A percentile compares a stretch with the other conserved stretches of the same genome.
phyloP scores from a whole-genome alignment of 1,284 basidiomycete species.

The Austroboletus niveus region DNA sequence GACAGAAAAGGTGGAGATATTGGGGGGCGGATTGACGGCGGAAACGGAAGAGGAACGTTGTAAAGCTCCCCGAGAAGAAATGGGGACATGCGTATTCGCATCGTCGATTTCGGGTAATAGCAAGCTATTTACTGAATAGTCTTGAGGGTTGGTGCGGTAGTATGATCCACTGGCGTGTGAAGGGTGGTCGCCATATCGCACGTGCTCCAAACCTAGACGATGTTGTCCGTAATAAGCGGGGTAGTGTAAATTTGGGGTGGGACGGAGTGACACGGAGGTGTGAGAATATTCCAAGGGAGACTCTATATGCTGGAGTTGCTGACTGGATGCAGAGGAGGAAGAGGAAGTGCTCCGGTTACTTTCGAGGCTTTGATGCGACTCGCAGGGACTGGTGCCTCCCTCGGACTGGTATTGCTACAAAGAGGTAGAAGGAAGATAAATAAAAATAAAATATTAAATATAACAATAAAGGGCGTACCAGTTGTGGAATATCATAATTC shows the following conservation, averaged over 20 bases:
- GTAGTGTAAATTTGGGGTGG: constrained; percentile 17
- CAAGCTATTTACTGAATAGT: constrained; percentile 7
- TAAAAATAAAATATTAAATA: constrained; percentile 1
- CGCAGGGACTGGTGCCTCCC: constrained; percentile 24
- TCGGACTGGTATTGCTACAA: constrained; percentile 21
- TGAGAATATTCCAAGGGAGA: constrained; percentile 9
- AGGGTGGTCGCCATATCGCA: constrained; percentile 14
- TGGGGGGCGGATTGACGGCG: constrained; percentile 4
- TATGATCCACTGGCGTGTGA: constrained; percentile 8
- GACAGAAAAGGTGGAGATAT: constrained; percentile 14
- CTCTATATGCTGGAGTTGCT: constrained; percentile 8
- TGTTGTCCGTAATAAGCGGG: constrained; percentile 23
- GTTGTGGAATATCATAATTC: constrained; percentile 12
- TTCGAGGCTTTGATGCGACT: constrained; percentile 23
- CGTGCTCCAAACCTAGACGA: constrained; percentile 24
- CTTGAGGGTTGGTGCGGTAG: constrained; percentile 19
- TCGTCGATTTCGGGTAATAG: constrained; percentile 17
- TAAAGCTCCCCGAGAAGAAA: constrained; percentile 14
- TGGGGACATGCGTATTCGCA: neutral
- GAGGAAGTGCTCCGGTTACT: constrained; percentile 30
- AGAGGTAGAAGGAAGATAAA: neutral
- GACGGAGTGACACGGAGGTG: neutral
- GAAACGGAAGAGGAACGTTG: constrained; percentile 14
- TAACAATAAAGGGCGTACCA: constrained; percentile 11
- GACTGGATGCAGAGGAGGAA: constrained; percentile 26